Percentiles rank a stretch among this genome's conserved stretches.
These are phyloP conservation scores for Pilatotrama ljubarskyi DNA, from an alignment of 768 basidiomycete species.

Conservation along the genomic window DNA sequence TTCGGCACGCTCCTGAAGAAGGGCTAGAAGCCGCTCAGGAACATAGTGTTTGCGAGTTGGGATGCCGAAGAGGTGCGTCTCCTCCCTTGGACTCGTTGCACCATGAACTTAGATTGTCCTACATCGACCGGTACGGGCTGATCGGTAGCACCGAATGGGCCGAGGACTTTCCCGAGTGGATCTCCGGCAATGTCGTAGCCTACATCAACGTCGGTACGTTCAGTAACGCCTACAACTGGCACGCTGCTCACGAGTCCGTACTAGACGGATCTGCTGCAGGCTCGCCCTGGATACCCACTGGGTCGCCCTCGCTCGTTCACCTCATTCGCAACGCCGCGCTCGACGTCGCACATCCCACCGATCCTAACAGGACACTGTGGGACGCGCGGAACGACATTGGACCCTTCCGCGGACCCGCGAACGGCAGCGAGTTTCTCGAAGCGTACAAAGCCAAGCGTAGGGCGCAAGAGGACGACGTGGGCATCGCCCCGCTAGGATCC, in stretches of 20 bases:
- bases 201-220: conserved; percentile 73
- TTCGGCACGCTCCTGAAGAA: conserved; percentile 65
- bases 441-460: conserved; percentile 40
- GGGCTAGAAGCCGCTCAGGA: conserved; percentile 85
- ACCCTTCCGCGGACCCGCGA: conserved; percentile 42
- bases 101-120: too few species aligned
- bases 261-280: conserved; percentile 3
- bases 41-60: conserved; percentile 77
- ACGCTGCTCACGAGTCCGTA: background rate
- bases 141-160: conserved; percentile 91
- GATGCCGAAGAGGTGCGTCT: conserved; percentile 65
- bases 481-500: conserved; percentile 70
- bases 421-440: conserved; percentile 42
- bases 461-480: conserved; percentile 27
- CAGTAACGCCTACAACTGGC: too few species aligned
- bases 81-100: background rate
- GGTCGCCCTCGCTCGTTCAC: conserved; percentile 81
- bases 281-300: conserved; percentile 44
- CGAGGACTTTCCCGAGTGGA: conserved; percentile 87
- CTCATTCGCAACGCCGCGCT: conserved; percentile 67
- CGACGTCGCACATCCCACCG: conserved; percentile 72
- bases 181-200: conserved; percentile 74
- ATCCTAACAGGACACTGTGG: conserved; percentile 69
- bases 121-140: conserved; percentile 52
- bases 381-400: conserved; percentile 68